These are phyloP conservation scores for Xylariaceae sp. DNA, from an alignment of 2,329 filamentous ascomycete genomes.

Conservation along the genomic window DNA sequence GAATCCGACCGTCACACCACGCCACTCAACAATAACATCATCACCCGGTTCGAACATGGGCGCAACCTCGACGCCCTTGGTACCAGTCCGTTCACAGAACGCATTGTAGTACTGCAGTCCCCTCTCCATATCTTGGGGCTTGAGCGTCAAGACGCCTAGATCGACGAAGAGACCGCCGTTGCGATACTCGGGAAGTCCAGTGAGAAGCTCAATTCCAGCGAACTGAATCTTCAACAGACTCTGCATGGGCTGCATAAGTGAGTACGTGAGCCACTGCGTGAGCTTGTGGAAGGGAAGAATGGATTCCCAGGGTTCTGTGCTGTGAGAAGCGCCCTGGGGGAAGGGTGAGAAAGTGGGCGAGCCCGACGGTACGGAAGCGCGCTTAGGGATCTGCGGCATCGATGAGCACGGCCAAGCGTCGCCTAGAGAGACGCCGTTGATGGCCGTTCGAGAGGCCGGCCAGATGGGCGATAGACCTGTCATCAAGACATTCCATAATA, in stretches of 20 bases:
- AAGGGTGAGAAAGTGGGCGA: conserved; percentile 49
- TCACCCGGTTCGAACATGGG: conserved; percentile 68
- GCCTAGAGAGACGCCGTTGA: conserved; percentile 81
- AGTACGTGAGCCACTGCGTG: conserved; percentile 92
- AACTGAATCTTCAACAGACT: conserved; percentile 76
- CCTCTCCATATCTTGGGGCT: conserved; percentile 61
- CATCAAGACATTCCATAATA: conserved; percentile 87
- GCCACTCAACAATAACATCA: conserved; percentile 76
- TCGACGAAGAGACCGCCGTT: conserved; percentile 87
- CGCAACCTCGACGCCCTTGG: conserved; percentile 54
- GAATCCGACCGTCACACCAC: conserved; percentile 69
- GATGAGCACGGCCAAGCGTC: conserved; percentile 89
- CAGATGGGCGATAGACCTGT: conserved; percentile 81
- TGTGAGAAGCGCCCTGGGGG: conserved; percentile 33
- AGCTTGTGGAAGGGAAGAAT: conserved; percentile 92
- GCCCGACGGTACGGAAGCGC: conserved; percentile 22
- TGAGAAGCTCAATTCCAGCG: conserved; percentile 73
- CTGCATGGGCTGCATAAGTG: conserved; percentile 86
- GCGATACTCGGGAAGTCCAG: conserved; percentile 84
- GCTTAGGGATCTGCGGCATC: conserved; percentile 56
- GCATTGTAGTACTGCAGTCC: conserved; percentile 65
- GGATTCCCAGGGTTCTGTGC: conserved; percentile 56
- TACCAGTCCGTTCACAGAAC: conserved; percentile 66
- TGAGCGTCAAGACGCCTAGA: conserved; percentile 73
- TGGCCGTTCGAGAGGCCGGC: conserved; percentile 78